phyloP scores from a whole-genome alignment of 2,329 filamentous ascomycete species.

The Aspergillus brunneoviolaceus region DNA sequence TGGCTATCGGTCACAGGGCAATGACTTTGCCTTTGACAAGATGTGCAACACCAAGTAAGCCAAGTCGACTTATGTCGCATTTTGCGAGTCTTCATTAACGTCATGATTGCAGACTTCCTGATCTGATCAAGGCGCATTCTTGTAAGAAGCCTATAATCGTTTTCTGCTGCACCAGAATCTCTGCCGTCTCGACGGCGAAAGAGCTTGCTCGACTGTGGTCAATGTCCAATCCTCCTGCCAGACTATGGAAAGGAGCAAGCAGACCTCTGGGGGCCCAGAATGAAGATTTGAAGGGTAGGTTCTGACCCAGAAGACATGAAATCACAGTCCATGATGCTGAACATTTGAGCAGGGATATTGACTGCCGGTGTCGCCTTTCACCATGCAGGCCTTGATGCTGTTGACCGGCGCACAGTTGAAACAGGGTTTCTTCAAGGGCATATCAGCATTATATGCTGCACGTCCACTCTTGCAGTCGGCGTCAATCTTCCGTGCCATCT shows the following conservation, averaged over 20 bases:
- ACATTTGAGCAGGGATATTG: constrained; percentile 41
- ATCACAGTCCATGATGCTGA: constrained; percentile 10
- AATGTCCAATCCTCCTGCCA: constrained; percentile 50
- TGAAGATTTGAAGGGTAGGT: constrained; percentile 59
- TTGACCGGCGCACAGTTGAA: constrained; percentile 67
- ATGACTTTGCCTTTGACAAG: constrained; percentile 77
- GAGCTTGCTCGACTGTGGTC: constrained; percentile 67
- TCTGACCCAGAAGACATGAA: not conserved
- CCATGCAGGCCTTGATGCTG: constrained; percentile 69
- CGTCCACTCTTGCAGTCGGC: constrained; percentile 78
- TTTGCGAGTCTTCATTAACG: not conserved
- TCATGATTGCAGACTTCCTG: constrained; percentile 54
- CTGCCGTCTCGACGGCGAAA: constrained; percentile 66
- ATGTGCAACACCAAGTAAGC: constrained; percentile 60
- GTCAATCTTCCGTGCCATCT: constrained; percentile 82
- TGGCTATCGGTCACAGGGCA: constrained; percentile 63
- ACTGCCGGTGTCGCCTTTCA: constrained; percentile 73
- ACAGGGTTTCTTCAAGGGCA: constrained; percentile 66
- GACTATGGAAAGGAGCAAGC: constrained; percentile 63
- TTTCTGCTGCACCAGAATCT: constrained; percentile 76
- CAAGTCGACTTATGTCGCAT: not conserved
- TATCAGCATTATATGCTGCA: constrained; percentile 82
- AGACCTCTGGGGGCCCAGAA: constrained; percentile 54
- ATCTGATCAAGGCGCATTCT: constrained; percentile 66
- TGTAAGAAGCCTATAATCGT: constrained; percentile 75